Conservation (phyloP, 805 yeast species). For the Phaffomyces thermotolerans region DNA sequence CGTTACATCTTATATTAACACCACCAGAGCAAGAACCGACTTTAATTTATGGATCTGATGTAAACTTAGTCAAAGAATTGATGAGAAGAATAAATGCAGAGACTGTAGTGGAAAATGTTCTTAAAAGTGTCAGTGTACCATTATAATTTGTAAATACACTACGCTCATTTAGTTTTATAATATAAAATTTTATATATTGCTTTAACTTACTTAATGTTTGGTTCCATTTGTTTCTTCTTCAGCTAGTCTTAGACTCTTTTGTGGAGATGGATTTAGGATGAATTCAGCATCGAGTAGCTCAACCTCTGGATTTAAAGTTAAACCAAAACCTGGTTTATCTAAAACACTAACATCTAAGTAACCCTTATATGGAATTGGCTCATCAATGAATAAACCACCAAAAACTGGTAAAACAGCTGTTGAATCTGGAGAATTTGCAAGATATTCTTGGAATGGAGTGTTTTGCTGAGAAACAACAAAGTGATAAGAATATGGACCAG, state of each 20-base stretch:
- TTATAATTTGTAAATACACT: slow-evolving; percentile 7
- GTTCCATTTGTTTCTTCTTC: not conserved
- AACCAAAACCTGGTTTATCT: slow-evolving; percentile 45
- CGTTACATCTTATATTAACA: slow-evolving; percentile 36
- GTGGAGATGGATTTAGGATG: slow-evolving; percentile 34
- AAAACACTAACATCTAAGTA: slow-evolving; percentile 31
- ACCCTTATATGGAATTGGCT: slow-evolving; percentile 41
- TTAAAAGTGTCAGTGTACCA: slow-evolving; percentile 47
- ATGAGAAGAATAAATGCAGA: slow-evolving; percentile 37
- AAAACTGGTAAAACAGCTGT: slow-evolving; percentile 38
- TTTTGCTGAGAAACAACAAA: slow-evolving; percentile 42
- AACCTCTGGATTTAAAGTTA: slow-evolving; percentile 38
- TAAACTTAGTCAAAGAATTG: slow-evolving; percentile 32
- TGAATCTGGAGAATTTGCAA: slow-evolving; percentile 44
- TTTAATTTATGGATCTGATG: slow-evolving; percentile 50
- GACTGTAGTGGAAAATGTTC: slow-evolving; percentile 44
- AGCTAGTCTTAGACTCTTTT: slow-evolving; percentile 24
- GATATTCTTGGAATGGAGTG: slow-evolving; percentile 46
- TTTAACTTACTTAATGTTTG: too few relatives aligned
- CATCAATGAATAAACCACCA: slow-evolving; percentile 39
- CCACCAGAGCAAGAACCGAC: slow-evolving; percentile 42
- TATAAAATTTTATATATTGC: too few relatives aligned
- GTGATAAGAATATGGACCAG: slow-evolving; percentile 47
- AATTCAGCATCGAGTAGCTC: slow-evolving; percentile 34
- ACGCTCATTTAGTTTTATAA: too few relatives aligned